Conservation (phyloP, 116 monocot genomes). For the Papilionanthe hybrid region DNA sequence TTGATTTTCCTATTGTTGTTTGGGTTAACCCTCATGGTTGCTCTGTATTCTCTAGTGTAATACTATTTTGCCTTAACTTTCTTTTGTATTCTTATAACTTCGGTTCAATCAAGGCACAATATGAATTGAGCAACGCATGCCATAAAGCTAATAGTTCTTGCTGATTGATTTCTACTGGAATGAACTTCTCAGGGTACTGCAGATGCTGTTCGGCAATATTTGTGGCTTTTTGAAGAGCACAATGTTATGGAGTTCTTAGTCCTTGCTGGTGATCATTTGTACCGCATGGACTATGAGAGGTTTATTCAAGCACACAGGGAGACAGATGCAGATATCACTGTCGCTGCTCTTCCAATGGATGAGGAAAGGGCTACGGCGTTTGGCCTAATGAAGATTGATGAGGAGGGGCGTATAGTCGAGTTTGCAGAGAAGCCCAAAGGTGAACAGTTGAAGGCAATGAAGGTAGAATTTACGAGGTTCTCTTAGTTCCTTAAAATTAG, state of each 20-base stretch:
- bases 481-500: not conserved
- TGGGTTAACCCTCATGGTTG: not conserved
- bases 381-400: conserved; percentile 95
- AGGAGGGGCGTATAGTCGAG: conserved; percentile 91
- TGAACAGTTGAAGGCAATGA: conserved; percentile 79
- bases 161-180: not conserved
- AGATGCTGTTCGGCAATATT: conserved; percentile 94
- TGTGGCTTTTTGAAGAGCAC: conserved; percentile 97
- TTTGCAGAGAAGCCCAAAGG: conserved; percentile 97
- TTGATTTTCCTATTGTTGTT: no score
- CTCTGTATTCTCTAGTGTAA: not conserved
- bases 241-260: conserved; percentile 85
- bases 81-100: not conserved
- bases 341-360: conserved; percentile 91
- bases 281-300: conserved; percentile 97
- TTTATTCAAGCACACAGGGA: conserved; percentile 98
- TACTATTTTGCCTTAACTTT: not conserved
- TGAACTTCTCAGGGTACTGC: conserved; percentile 77
- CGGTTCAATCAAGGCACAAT: not conserved
- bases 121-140: not conserved
- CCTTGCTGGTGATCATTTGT: conserved; percentile 95
- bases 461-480: conserved; percentile 31
- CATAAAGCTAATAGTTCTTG: not conserved
- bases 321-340: conserved; percentile 92
- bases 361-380: conserved; percentile 87